Evolutionary conservation across 495 filamentous ascomycete genomes (phyloP).

Genomic region (Neurospora hispaniola): DNA sequence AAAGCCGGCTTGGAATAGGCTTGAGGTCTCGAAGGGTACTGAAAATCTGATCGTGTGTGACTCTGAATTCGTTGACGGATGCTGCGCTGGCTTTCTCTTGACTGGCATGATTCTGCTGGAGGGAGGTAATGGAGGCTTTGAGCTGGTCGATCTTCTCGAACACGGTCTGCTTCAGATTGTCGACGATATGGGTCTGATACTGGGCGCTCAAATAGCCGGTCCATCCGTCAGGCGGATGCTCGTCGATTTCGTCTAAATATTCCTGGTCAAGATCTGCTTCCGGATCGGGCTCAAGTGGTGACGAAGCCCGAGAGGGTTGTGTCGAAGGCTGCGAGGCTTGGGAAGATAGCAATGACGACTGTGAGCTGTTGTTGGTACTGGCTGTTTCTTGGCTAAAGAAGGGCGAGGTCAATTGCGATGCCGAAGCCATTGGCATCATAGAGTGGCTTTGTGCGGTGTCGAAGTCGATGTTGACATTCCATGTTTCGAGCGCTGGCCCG

Average conservation of each 20-base stretch:
- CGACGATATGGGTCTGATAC: conserved; percentile 13
- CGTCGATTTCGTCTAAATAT: not conserved
- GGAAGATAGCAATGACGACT: not conserved
- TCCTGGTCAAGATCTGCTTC: not conserved
- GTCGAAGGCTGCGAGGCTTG: not conserved
- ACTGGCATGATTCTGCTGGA: conserved; percentile 6
- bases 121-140: conserved; percentile 4
- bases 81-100: conserved; percentile 8
- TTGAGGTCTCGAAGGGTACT: conserved; percentile 1
- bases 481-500: not conserved
- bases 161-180: conserved; percentile 7
- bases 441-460: not conserved
- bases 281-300: not conserved
- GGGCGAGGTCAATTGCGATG: not conserved
- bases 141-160: conserved; percentile 9
- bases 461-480: not conserved
- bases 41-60: conserved; percentile 6
- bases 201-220: conserved; percentile 17
- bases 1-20: conserved; percentile 4
- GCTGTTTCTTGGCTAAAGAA: not conserved
- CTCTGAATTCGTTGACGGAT: conserved; percentile 8
- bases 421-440: not conserved
- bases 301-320: not conserved
- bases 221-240: conserved; percentile 6
- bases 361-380: not conserved